phyloP scores from a whole-genome alignment of 2,329 filamentous ascomycete species.

The Zymoseptoria brevis region DNA sequence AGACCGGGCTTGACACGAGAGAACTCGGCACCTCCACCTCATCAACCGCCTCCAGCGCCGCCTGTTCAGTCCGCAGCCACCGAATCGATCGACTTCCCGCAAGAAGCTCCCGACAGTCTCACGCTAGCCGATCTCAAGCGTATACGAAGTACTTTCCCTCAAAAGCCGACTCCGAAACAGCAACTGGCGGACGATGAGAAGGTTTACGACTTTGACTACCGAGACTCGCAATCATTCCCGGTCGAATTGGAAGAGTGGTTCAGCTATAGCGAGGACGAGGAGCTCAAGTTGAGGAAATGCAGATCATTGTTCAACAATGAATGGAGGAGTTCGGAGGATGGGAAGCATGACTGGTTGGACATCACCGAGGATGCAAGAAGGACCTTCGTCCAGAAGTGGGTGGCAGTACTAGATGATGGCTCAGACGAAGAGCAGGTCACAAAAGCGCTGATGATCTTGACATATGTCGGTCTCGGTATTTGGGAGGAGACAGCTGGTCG shows the following conservation, averaged over 20 bases:
- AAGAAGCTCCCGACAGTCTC: slow-evolving; percentile 36
- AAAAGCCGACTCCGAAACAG: slow-evolving; percentile 26
- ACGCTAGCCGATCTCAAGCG: slow-evolving; percentile 41
- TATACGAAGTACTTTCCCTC: slow-evolving; percentile 39
- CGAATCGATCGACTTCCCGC: slow-evolving; percentile 20
- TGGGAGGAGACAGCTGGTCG: slow-evolving; percentile 44
- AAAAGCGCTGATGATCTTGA: slow-evolving; percentile 36
- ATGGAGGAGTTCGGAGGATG: slow-evolving; percentile 47
- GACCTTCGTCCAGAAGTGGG: slow-evolving; percentile 47
- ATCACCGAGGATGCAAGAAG: slow-evolving; percentile 49
- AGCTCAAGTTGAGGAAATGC: slow-evolving; percentile 66
- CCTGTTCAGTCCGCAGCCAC: slow-evolving; percentile 29
- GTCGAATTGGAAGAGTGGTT: slow-evolving; percentile 99
- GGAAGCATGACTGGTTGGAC: slow-evolving; percentile 56
- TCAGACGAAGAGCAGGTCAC: slow-evolving; percentile 26
- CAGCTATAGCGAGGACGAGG: slow-evolving; percentile 79
- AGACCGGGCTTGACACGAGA: slow-evolving; percentile 36
- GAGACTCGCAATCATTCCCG: slow-evolving; percentile 52
- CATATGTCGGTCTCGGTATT: slow-evolving; percentile 41
- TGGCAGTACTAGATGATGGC: slow-evolving; percentile 31
- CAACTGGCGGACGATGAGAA: slow-evolving; percentile 25
- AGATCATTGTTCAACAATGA: slow-evolving; percentile 69
- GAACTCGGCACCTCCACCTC: slow-evolving; percentile 34
- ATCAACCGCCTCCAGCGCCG: slow-evolving; percentile 36
- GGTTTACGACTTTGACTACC: slow-evolving; percentile 67